phyloP scores from a whole-genome alignment of 192 early-diverging fungal genomes.

The Podila verticillata region DNA sequence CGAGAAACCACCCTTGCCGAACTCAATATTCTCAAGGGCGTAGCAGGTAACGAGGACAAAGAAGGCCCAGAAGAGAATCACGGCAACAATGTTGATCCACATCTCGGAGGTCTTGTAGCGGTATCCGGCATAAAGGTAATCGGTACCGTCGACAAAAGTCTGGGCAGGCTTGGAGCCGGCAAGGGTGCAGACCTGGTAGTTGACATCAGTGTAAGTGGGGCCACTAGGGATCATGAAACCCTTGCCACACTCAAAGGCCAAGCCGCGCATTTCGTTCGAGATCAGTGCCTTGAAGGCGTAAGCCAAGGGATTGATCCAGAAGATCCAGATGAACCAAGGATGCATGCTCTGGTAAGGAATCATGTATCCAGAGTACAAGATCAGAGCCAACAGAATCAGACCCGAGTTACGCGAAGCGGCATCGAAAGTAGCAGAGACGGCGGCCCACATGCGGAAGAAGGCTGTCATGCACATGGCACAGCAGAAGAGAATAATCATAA shows the following conservation, averaged over 20 bases:
- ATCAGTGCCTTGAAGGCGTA: conserved; percentile 69
- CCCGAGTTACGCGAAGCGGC: conserved; percentile 63
- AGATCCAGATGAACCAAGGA: conserved; percentile 71
- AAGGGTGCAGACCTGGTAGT: conserved; percentile 68
- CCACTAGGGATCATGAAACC: conserved; percentile 36
- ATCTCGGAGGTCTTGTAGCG: conserved; percentile 66
- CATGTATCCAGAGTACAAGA: conserved; percentile 70
- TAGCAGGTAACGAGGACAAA: conserved; percentile 50
- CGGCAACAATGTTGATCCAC: conserved; percentile 70
- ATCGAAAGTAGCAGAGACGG: conserved; percentile 59
- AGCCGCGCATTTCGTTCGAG: conserved; percentile 69
- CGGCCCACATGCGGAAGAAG: conserved; percentile 69
- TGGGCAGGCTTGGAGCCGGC: conserved; percentile 65
- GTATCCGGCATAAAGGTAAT: conserved; percentile 65
- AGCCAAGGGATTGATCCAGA: conserved; percentile 70
- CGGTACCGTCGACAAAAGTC: conserved; percentile 64
- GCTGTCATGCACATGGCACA: conserved; percentile 64
- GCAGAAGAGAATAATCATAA: conserved; percentile 62
- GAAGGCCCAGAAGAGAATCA: conserved; percentile 59
- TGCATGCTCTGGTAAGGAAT: conserved; percentile 68
- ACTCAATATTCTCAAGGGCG: conserved; percentile 72
- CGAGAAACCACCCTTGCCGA: conserved; percentile 61
- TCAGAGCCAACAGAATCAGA: conserved; percentile 59
- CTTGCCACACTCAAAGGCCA: conserved; percentile 53
- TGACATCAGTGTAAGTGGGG: conserved; percentile 46